Evolutionary conservation across 2,329 filamentous ascomycete genomes (phyloP).

Genomic region (Diaporthe helianthi): DNA sequence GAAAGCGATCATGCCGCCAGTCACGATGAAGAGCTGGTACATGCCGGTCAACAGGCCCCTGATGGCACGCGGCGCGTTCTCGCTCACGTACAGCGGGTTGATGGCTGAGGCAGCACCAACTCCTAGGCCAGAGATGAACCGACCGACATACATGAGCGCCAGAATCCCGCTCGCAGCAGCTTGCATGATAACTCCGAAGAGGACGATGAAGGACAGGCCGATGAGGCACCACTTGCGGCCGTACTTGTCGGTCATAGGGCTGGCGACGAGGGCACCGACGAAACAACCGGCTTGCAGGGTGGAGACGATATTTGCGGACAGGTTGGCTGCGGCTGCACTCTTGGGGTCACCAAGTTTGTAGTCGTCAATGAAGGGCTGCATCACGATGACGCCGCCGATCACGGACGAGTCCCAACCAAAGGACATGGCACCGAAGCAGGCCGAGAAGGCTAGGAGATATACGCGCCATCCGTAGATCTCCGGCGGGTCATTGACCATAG

Average conservation of each 20-base stretch:
- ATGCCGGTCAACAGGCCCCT: constrained; percentile 52
- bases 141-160: constrained; percentile 67
- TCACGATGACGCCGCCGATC: constrained; percentile 33
- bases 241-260: constrained; percentile 57
- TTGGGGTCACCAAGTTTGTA: constrained; percentile 56
- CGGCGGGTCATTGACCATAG: constrained; percentile 70
- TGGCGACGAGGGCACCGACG: constrained; percentile 52
- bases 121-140: constrained; percentile 58
- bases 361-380: constrained; percentile 42
- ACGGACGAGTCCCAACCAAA: constrained; percentile 35
- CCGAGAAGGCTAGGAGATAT: constrained; percentile 67
- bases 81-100: constrained; percentile 54
- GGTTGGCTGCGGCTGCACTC: constrained; percentile 56
- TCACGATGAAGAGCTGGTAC: constrained; percentile 56
- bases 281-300: constrained; percentile 55
- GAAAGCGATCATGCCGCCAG: constrained; percentile 51
- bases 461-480: constrained; percentile 77
- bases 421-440: constrained; percentile 41
- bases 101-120: constrained; percentile 52
- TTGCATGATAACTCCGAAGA: constrained; percentile 67
- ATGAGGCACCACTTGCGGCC: constrained; percentile 64
- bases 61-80: constrained; percentile 53
- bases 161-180: constrained; percentile 63
- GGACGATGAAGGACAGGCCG: constrained; percentile 59
- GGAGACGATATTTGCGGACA: constrained; percentile 71